These are phyloP conservation scores for Venturia nashicola DNA, from an alignment of 2,329 filamentous ascomycete genomes.

Conservation along the genomic window DNA sequence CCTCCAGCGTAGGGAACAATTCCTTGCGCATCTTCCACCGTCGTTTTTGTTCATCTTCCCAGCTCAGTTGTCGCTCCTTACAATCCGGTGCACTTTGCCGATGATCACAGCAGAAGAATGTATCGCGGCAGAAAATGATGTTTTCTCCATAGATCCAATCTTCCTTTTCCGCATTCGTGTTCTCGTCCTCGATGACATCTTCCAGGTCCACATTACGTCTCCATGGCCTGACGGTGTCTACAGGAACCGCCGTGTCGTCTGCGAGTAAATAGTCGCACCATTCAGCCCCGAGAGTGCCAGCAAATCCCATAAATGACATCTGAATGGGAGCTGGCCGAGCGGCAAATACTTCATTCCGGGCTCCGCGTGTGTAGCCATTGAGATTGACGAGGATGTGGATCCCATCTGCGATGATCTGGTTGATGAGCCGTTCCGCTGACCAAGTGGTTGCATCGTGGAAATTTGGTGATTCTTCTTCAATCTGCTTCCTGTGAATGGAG, in stretches of 20 bases:
- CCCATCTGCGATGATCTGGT: slow-evolving; percentile 74
- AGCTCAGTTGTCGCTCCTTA: slow-evolving; percentile 49
- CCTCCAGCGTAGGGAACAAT: slow-evolving; percentile 69
- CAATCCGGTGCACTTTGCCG: slow-evolving; percentile 73
- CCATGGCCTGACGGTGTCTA: slow-evolving; percentile 66
- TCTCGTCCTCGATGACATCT: slow-evolving; percentile 50
- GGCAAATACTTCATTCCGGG: slow-evolving; percentile 95
- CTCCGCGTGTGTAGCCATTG: slow-evolving; percentile 95
- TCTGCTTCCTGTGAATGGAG: slow-evolving; percentile 80
- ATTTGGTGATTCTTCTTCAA: slow-evolving; percentile 81
- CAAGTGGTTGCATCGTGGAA: slow-evolving; percentile 83
- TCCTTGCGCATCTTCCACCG: slow-evolving; percentile 91
- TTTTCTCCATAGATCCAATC: slow-evolving; percentile 96
- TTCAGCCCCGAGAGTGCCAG: slow-evolving; percentile 86
- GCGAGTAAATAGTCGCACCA: slow-evolving; percentile 98
- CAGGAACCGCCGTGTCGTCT: slow-evolving; percentile 76
- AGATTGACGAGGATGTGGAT: slow-evolving; percentile 94
- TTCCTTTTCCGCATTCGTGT: slow-evolving; percentile 56
- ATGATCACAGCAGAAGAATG: slow-evolving; percentile 98
- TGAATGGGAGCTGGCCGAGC: slow-evolving; percentile 89
- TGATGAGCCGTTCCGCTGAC: slow-evolving; percentile 71
- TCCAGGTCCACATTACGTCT: slow-evolving; percentile 62
- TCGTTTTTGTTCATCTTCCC: slow-evolving; percentile 70
- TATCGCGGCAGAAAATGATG: slow-evolving; percentile 85
- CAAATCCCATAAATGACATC: slow-evolving; percentile 99